These are phyloP conservation scores for Actinomortierella wolfii DNA, from an alignment of 371 early-diverging fungal genomes.

Conservation along the genomic window DNA sequence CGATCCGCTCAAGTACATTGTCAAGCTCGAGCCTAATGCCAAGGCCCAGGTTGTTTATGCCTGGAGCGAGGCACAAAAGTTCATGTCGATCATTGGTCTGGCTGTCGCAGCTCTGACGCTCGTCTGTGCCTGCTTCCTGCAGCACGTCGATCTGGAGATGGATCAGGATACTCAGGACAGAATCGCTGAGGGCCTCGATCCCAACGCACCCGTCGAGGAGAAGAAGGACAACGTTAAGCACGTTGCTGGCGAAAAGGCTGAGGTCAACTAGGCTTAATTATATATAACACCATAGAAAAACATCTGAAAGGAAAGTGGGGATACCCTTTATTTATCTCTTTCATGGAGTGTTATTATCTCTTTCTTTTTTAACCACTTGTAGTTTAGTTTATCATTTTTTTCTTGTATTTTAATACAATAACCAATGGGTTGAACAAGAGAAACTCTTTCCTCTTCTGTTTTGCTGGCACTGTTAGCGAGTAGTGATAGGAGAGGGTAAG, in stretches of 20 bases:
- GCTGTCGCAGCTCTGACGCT: background rate
- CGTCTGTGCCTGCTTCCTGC: background rate
- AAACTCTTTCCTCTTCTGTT: no score
- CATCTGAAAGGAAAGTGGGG: no score
- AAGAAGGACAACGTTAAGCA: conserved; percentile 1
- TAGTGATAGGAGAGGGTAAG: no score
- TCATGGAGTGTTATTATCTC: no score
- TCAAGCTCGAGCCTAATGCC: background rate
- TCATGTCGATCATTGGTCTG: conserved; percentile 5
- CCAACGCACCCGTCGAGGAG: background rate
- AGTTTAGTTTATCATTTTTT: no score
- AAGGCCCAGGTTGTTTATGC: conserved; percentile 2
- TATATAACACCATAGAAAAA: no score
- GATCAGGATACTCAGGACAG: conserved; percentile 11
- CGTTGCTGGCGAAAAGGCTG: background rate
- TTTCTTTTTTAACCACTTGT: no score
- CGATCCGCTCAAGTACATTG: conserved; percentile 3
- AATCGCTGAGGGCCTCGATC: background rate
- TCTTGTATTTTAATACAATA: no score
- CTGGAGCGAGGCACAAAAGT: conserved; percentile 5
- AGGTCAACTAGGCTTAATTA: no score
- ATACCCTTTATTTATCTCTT: no score
- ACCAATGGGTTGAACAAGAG: no score
- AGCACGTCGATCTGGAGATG: conserved; percentile 5
- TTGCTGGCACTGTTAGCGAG: no score